Base-by-base conservation (phyloP, 768 basidiomycete species). In the Suillus cothurnatus region DNA sequence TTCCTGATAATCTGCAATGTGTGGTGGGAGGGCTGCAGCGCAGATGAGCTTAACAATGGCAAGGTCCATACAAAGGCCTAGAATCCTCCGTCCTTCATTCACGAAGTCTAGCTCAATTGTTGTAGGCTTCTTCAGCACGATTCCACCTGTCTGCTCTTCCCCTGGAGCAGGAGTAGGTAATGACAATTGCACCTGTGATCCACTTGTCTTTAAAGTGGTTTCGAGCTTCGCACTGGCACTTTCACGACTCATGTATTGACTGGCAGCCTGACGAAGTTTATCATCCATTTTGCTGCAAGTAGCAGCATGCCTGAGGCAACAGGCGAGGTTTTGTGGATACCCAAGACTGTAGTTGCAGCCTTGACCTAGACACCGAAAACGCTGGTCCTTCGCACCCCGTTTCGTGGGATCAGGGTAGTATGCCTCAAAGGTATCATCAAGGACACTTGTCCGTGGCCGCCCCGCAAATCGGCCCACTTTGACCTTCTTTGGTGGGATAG, bases 1-100 rank as follows among this genome's bases (percentile, higher is more conserved):
- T 45, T 61, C 59, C 5, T 34, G 19, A 28, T 34, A 61, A 45
- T 62, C 38, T 8, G 19, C 17, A 19, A 43, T 43, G 41, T 43
- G 41, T 43, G 41, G 41, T 43, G 41, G 41, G 19, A 12, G 32
- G 23, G 2, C 53, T 55, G 53, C 53, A 15, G 53, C n/a, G 7
- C 23, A 55, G 53, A 55, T 23, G 26, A 55, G 53, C 21, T 55
- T 55, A 23, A 55, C 53, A 55, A 55, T 55, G 34, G 53, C 53
- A 15, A 55, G 53, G 53, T 55, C 21, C 53, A 55, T 55, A 15
- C 8, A 14, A 55, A 55, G 53, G 15, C 23, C 21, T 5, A 55
- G 53, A 23, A 55, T 11, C 21, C 26, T 55, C 8, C 53, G 4
- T 1, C 53, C 53, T 55, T 2, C 53, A 21, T 34, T 55, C 34